Evolutionary conservation across 306 rosid genomes (phyloP).

Genomic region (Sicyos baderoa): DNA sequence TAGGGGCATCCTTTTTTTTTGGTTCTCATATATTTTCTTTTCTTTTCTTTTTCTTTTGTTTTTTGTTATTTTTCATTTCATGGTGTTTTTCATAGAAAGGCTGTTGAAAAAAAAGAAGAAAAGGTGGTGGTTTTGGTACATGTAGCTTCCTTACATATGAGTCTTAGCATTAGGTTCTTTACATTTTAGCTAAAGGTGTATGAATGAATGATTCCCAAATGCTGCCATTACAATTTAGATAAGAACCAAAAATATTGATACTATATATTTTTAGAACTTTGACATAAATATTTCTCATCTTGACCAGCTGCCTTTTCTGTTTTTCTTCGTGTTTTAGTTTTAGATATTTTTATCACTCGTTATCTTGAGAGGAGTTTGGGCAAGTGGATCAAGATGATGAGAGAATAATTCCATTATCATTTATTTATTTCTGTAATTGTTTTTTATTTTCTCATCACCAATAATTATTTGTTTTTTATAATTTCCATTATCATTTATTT

Average conservation of each 20-base stretch:
- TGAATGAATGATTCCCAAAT: not conserved
- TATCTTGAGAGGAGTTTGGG: too few relatives aligned
- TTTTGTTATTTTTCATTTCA: not conserved
- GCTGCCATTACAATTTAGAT: slow-evolving; percentile 3
- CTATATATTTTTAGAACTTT: slow-evolving; percentile 5
- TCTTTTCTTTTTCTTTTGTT: not conserved
- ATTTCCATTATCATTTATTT: too few relatives aligned
- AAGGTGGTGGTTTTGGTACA: slow-evolving; percentile 30
- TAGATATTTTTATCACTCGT: too few relatives aligned
- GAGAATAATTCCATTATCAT: too few relatives aligned
- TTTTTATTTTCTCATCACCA: too few relatives aligned
- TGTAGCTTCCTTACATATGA: slow-evolving; percentile 43
- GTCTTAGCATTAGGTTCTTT: slow-evolving; percentile 20
- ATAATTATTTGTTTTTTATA: too few relatives aligned
- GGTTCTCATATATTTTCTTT: slow-evolving; percentile 10
- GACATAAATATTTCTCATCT: not conserved
- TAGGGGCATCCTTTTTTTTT: slow-evolving; percentile 27
- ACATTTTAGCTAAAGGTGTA: not conserved
- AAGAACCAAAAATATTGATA: not conserved
- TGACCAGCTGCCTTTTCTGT: not conserved
- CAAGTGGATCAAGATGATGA: too few relatives aligned
- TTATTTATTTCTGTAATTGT: too few relatives aligned
- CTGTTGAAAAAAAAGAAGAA: slow-evolving; percentile 4
- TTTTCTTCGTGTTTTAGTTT: too few relatives aligned
- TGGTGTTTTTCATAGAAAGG: slow-evolving; percentile 19